Evolutionary conservation across 768 basidiomycete species (phyloP).

Genomic region (Vararia minispora): DNA sequence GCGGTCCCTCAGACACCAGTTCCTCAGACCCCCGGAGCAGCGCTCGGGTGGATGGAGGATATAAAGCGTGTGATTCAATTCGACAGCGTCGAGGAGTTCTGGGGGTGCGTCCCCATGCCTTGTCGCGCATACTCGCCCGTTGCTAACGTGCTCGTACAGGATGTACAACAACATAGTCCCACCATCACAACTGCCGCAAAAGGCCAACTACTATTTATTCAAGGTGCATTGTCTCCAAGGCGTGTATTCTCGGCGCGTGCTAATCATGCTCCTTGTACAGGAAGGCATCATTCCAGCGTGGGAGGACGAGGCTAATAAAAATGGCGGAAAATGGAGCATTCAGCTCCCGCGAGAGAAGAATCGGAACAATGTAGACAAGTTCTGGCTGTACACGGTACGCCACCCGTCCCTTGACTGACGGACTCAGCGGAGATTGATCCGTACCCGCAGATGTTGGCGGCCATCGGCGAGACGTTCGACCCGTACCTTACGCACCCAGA

Average conservation of each 20-base stretch:
- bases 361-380: conserved; percentile 70
- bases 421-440: too few relatives aligned
- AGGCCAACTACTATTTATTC: conserved; percentile 99
- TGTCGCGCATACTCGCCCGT: background rate
- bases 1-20: conserved; percentile 69
- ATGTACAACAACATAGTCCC: conserved; percentile 97
- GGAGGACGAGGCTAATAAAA: conserved; percentile 95
- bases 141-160: conserved; percentile 27
- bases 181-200: conserved; percentile 84
- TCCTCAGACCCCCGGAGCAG: conserved; percentile 63
- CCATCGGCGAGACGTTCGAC: conserved; percentile 98
- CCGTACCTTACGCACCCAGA: conserved; percentile 53
- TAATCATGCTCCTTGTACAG: conserved; percentile 25
- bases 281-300: conserved; percentile 95
- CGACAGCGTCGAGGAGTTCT: conserved; percentile 97
- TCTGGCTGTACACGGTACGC: conserved; percentile 95
- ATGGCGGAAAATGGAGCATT: conserved; percentile 98
- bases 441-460: conserved; percentile 94
- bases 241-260: background rate
- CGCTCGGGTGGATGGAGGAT: conserved; percentile 97
- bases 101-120: conserved; percentile 60
- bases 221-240: conserved; percentile 44
- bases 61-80: conserved; percentile 95
- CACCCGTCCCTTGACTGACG: conserved; percentile 5
- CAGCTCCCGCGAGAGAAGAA: conserved; percentile 97